Base-by-base conservation (phyloP, 2,329 filamentous ascomycete genomes). In the Mollisiaceae sp. region DNA sequence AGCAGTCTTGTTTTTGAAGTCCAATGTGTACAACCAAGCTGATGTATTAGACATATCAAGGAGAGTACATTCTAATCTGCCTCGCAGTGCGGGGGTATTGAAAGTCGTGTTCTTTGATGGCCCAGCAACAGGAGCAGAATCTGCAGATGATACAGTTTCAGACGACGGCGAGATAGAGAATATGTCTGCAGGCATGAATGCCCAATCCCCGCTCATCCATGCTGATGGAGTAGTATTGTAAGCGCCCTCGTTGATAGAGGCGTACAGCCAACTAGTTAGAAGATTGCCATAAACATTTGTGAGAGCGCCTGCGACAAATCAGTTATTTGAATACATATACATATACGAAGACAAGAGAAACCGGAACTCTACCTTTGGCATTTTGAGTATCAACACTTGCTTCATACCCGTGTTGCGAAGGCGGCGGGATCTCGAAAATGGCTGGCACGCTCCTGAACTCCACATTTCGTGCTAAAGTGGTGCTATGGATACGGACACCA, bases 11-110 rank as follows among this genome's bases (percentile, higher is more conserved):
- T 54, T 54, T 15, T 45, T 68, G 54, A 69, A 65, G n/a, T 69
- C 64, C 8, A 67, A 41, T 3, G 63, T 65, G 6, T 45, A 56
- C 4, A 69, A 54, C 67, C 67, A 69, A 27, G 64, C 36, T 12
- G 63, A 63, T 2, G 59, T 65, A 35, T 67, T 69, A 0, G 65
- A 65, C 61, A 68, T 66, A n/a, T 68, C 65, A 6, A 69, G 24
- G 22, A 47, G 60, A 3, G n/a, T 63, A 41, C 67, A 69, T 52
- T 69, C 63, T 3, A 69, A 54, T 36, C 63, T 62, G 4, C 63
- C 65, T 47, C 64, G 20, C 5, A 66, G 12, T 8, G 65, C 43
- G 15, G 66, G 56, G 6, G 67, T 69, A 12, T 62, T 24, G 14
- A 68, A 27, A 1, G 67, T 68, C 1, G 64, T 27, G 15, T 65